Percentiles rank a stretch among this genome's conserved stretches.
These are phyloP conservation scores for Triticum dicoccoides DNA, from an alignment of 176 grass and related monocot genomes.

Conservation along the genomic window DNA sequence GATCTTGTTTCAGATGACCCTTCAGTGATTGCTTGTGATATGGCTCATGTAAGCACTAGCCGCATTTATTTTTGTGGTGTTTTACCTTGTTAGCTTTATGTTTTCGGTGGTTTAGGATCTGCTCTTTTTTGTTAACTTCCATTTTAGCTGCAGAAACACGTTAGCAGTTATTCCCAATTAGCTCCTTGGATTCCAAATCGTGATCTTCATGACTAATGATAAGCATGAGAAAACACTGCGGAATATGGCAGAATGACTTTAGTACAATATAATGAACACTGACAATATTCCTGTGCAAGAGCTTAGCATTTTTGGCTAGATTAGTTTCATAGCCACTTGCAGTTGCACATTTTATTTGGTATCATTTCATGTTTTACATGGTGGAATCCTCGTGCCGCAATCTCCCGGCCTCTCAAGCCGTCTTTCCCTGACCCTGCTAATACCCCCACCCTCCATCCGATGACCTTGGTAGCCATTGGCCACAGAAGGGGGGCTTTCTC, in stretches of 20 bases:
- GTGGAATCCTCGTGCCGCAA: not conserved
- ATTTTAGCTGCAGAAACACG: not conserved
- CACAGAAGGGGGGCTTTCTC: not conserved
- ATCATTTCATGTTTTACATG: not conserved
- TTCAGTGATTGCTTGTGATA: slow-evolving; percentile 91
- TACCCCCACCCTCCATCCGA: not conserved
- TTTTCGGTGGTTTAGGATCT: not conserved
- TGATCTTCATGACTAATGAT: not conserved
- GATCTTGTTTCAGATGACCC: slow-evolving; percentile 89
- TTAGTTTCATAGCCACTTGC: not conserved
- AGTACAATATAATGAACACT: not conserved
- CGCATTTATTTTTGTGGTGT: not conserved
- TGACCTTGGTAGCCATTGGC: not conserved
- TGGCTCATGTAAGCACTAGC: slow-evolving; percentile 83
- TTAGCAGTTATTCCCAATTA: not conserved
- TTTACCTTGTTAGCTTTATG: not conserved
- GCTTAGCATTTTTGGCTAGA: not conserved
- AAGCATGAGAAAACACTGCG: not conserved
- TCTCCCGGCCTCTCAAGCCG: not conserved
- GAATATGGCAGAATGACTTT: not conserved
- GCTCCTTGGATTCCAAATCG: not conserved
- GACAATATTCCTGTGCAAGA: not conserved
- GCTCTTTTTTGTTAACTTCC: not conserved
- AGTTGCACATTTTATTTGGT: slow-evolving; percentile 1
- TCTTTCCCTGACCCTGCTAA: not conserved